phyloP scores from a whole-genome alignment of 2,329 filamentous ascomycete species.

The Coniochaeta sp. region DNA sequence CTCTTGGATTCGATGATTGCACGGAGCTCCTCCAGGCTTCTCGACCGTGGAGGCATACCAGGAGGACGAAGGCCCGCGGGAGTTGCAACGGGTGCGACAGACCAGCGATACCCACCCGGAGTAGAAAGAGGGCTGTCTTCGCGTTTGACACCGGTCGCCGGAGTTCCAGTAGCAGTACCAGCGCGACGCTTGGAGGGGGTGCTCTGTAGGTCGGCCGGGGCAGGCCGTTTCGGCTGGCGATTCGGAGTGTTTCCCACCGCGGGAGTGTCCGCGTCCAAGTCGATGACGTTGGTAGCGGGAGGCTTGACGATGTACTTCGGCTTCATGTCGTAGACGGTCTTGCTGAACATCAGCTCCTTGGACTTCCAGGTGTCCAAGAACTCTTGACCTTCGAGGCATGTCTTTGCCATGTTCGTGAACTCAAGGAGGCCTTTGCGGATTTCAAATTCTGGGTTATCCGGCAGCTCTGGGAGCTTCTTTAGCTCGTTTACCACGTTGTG shows the following conservation, averaged over 20 bases:
- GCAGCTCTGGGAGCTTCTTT: conserved; percentile 55
- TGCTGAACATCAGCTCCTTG: conserved; percentile 42
- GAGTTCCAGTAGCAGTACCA: background rate
- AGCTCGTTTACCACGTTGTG: conserved; percentile 48
- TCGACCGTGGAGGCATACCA: conserved; percentile 23
- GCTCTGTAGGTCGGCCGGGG: background rate
- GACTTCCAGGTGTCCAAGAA: conserved; percentile 38
- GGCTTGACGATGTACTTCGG: conserved; percentile 34
- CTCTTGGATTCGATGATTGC: conserved; percentile 47
- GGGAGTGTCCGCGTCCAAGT: conserved; percentile 21
- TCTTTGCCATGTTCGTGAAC: conserved; percentile 48
- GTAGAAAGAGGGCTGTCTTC: background rate
- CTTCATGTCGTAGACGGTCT: conserved; percentile 37
- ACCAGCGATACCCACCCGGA: conserved; percentile 4
- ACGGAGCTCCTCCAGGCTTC: conserved; percentile 43
- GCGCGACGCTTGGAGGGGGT: conserved; percentile 9
- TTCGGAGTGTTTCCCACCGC: background rate
- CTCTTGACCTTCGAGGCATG: conserved; percentile 42
- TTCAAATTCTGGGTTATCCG: conserved; percentile 58
- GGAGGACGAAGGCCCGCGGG: conserved; percentile 4
- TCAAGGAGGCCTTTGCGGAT: conserved; percentile 52
- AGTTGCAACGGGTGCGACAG: conserved; percentile 4
- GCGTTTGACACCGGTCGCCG: background rate
- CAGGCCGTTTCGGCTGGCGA: conserved; percentile 10
- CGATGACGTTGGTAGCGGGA: conserved; percentile 25